Base-by-base conservation (phyloP, 2,329 filamentous ascomycete species). In the Pseudopyricularia cyperi region DNA sequence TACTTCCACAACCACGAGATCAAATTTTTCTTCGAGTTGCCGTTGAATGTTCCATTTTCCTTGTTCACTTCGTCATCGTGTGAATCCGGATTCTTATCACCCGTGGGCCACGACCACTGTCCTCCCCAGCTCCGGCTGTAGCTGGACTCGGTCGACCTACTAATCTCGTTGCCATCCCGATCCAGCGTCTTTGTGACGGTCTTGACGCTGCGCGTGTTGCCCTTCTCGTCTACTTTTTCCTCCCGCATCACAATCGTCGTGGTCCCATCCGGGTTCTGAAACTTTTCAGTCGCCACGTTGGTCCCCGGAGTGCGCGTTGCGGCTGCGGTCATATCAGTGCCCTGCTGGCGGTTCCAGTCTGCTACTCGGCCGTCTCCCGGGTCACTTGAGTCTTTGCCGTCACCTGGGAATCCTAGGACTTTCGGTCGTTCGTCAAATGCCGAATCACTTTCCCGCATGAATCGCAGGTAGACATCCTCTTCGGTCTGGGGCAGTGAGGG, bases 171-270 rank as follows among this genome's bases (percentile, higher is more conserved):
- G 46, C 72, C 73, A 7, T 71, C 58, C 19, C 63, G 61, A 37
- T 74, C 68, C 8, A 71, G 58, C 7, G 61, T 68, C 54, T 64
- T 68, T 26, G 68, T 63, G 7, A 66, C 68, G 8, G 65, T 65
- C 56, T 68, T 72, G 50, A 63, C 65, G 53, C 73, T 71, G 12
- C 66, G 57, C 17, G 17, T 19, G 55, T 71, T 69, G 32, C 72
- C 73, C 50, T 65, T 66, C 7, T 60, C 57, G 57, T 75, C 72
- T 4, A 71, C 64, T 50, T 69, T 66, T 54, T 74, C 69, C 4
- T 71, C 64, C 26, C 63, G 68, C 2, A 63, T 66, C 52, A 63
- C 62, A 26, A 68, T 61, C 26, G 66, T 63, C 51, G 66, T 65
- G 35, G 35, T 52, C 32, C 52, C 52, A 9, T 51, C 46, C 7